Conservation (phyloP, 1,139 yeast species). For the Diutina scorzettiae region DNA sequence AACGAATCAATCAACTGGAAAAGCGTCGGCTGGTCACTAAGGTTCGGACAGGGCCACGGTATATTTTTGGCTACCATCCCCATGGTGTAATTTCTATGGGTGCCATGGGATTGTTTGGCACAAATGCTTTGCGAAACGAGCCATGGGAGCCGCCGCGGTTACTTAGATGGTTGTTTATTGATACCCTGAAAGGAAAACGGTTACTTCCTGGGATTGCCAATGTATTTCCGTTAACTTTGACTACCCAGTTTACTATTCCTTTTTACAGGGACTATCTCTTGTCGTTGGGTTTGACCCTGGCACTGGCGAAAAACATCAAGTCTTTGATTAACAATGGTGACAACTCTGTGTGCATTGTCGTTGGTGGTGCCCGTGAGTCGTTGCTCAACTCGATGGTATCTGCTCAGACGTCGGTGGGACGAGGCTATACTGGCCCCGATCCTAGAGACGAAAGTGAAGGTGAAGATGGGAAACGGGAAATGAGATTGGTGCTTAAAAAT, state of each 20-base stretch:
- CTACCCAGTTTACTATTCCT: slow-evolving; percentile 81
- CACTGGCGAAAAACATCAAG: slow-evolving; percentile 62
- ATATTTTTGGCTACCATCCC: slow-evolving; percentile 91
- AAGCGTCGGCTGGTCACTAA: slow-evolving; percentile 9
- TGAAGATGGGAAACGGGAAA: slow-evolving; percentile 13
- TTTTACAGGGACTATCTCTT: slow-evolving; percentile 77
- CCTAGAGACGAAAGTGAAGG: slow-evolving; percentile 10
- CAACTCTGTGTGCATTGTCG: slow-evolving; percentile 73
- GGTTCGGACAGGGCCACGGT: slow-evolving; percentile 56
- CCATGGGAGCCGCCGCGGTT: slow-evolving; percentile 42
- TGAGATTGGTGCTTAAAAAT: slow-evolving; percentile 51
- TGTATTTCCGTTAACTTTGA: slow-evolving; percentile 57
- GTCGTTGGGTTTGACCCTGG: slow-evolving; percentile 77
- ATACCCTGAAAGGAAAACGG: slow-evolving; percentile 29
- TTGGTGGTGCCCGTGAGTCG: slow-evolving; percentile 94
- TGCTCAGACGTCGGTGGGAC: slow-evolving; percentile 23
- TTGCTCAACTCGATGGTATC: slow-evolving; percentile 38
- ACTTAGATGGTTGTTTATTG: slow-evolving; percentile 32
- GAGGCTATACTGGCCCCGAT: slow-evolving; percentile 43
- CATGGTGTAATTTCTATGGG: slow-evolving; percentile 96
- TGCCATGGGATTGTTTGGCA: slow-evolving; percentile 74
- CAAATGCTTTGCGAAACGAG: slow-evolving; percentile 52
- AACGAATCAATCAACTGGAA: slow-evolving; percentile 24
- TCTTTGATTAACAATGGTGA: slow-evolving; percentile 52
- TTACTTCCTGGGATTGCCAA: slow-evolving; percentile 73